phyloP scores from a whole-genome alignment of 208 protist genomes.

The Acanthamoeba quina region DNA sequence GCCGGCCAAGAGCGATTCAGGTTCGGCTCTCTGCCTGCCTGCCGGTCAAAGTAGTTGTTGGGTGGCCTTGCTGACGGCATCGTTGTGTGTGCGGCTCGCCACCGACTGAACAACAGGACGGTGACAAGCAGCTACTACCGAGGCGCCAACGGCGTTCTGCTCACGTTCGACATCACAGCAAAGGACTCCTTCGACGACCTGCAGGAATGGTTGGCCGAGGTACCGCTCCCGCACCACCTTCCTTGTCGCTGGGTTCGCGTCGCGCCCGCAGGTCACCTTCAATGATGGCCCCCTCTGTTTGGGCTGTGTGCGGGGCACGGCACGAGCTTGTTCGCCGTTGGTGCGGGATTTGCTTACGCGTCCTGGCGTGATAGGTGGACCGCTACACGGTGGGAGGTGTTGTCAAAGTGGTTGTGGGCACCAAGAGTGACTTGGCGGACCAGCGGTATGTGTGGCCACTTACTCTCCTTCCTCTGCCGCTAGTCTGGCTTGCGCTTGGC shows the following conservation, averaged over 20 bases:
- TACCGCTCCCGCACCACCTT: neutral
- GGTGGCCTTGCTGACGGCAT: neutral
- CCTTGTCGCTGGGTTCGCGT: neutral
- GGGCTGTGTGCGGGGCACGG: neutral
- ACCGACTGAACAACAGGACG: neutral
- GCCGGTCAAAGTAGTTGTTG: neutral
- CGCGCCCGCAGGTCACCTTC: too few relatives aligned
- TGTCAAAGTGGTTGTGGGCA: conserved; percentile 8
- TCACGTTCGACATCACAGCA: conserved; percentile 34
- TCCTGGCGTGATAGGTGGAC: neutral
- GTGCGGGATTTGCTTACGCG: neutral
- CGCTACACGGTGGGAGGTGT: conserved; percentile 19
- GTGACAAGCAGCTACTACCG: conserved; percentile 63
- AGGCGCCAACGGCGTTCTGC: conserved; percentile 2
- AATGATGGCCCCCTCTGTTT: neutral
- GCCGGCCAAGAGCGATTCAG: conserved; percentile 40
- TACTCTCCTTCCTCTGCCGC: neutral
- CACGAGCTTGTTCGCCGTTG: neutral
- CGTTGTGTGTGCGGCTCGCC: too few relatives aligned
- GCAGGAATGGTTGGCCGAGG: conserved; percentile 46
- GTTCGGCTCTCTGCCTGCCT: neutral
- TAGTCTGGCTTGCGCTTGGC: neutral
- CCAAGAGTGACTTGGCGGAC: conserved; percentile 9
- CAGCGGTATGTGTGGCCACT: neutral
- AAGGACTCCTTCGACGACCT: conserved; percentile 52